Evolutionary conservation across 768 basidiomycete genomes (phyloP).

Genomic region (Omphalotus guepiniiformis): DNA sequence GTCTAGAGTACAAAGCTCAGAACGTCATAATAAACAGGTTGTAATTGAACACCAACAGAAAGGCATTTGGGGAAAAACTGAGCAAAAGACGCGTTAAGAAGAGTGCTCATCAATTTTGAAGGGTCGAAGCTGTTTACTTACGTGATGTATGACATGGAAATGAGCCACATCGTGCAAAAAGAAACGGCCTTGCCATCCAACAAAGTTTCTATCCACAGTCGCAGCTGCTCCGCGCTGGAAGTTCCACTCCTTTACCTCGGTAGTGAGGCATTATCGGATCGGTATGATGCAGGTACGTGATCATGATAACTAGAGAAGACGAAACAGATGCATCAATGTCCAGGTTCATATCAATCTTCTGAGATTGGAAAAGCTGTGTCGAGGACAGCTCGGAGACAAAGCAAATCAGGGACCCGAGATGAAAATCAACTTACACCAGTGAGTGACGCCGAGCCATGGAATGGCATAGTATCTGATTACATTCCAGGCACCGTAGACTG

Average conservation of each 20-base stretch:
- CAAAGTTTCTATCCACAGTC: slow-evolving; percentile 53
- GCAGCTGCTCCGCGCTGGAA: slow-evolving; percentile 60
- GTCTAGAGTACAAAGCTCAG: too few relatives aligned
- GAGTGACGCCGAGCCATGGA: slow-evolving; percentile 52
- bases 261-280: slow-evolving; percentile 54
- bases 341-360: background rate
- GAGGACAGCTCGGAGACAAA: too few relatives aligned
- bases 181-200: slow-evolving; percentile 63
- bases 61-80: background rate
- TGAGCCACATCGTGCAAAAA: slow-evolving; percentile 66
- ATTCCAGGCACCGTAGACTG: slow-evolving; percentile 30
- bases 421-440: slow-evolving; percentile 57
- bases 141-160: slow-evolving; percentile 61
- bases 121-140: slow-evolving; percentile 20
- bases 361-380: too few relatives aligned
- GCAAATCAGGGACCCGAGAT: slow-evolving; percentile 2
- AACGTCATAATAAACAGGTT: too few relatives aligned
- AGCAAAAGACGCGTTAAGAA: background rate
- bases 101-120: too few relatives aligned
- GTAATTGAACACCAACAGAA: slow-evolving; percentile 55
- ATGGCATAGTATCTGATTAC: slow-evolving; percentile 49
- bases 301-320: slow-evolving; percentile 38
- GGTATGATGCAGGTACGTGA: slow-evolving; percentile 58
- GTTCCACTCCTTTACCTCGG: slow-evolving; percentile 52
- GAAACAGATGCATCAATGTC: background rate